Evolutionary conservation across 169 alveolate species (phyloP).

Genomic region (Haemoproteus tartakovskyi): DNA sequence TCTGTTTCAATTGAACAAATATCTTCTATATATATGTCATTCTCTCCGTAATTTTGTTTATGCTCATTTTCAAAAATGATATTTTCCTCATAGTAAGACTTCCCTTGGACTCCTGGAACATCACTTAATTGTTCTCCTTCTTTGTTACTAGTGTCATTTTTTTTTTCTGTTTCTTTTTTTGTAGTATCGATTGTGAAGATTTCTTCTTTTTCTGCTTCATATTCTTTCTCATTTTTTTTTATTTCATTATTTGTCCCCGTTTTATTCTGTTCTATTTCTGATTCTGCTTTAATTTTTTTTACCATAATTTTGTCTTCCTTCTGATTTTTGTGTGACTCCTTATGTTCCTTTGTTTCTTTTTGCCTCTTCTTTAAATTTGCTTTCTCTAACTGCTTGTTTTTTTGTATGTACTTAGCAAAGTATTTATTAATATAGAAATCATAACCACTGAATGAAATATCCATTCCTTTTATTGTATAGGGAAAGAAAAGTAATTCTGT

Average conservation of each 20-base stretch:
- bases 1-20: constrained; percentile 38
- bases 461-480: constrained; percentile 98
- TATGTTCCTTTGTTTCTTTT: too few species aligned
- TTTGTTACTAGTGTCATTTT: background rate
- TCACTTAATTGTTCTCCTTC: background rate
- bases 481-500: constrained; percentile 90
- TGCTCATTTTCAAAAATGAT: constrained; percentile 2
- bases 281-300: background rate
- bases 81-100: constrained; percentile 54
- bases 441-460: constrained; percentile 91
- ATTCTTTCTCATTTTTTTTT: background rate
- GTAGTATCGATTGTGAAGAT: too few species aligned
- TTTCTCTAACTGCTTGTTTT: too few species aligned
- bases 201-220: background rate
- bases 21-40: constrained; percentile 7
- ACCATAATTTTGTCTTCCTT: background rate
- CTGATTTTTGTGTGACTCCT: background rate
- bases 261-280: background rate
- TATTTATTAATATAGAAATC: constrained; percentile 54
- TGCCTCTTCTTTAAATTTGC: too few species aligned
- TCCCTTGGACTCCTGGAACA: constrained; percentile 17
- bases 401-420: constrained; percentile 26
- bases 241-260: background rate
- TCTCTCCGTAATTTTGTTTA: constrained; percentile 32
- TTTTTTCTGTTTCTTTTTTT: background rate